phyloP scores from a whole-genome alignment of 2,329 filamentous ascomycete genomes.

The Fusarium kyushuense region DNA sequence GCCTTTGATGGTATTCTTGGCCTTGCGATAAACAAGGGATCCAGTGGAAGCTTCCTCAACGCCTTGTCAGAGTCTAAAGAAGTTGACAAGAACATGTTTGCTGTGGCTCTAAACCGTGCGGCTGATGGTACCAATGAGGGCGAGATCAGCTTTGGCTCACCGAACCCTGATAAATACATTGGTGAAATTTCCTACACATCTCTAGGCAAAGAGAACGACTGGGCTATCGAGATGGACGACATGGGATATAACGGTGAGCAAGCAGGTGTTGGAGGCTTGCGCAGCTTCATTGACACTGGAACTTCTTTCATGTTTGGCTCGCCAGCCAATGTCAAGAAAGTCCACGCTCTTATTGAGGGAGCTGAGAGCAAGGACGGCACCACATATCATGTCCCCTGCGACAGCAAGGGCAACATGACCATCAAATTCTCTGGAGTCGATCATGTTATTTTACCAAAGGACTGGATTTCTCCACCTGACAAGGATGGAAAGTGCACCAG shows the following conservation, averaged over 20 bases:
- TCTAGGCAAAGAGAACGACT: conserved; percentile 68
- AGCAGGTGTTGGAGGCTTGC: conserved; percentile 65
- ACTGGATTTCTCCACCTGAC: conserved; percentile 72
- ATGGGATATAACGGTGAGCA: conserved; percentile 71
- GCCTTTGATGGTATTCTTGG: conserved; percentile 91
- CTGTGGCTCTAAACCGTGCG: conserved; percentile 76
- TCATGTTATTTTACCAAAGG: conserved; percentile 75
- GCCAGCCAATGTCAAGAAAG: conserved; percentile 69
- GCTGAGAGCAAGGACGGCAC: conserved; percentile 68
- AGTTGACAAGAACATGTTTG: conserved; percentile 74
- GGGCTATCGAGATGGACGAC: conserved; percentile 79
- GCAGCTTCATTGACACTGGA: conserved; percentile 85
- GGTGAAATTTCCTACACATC: conserved; percentile 76
- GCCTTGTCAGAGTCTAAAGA: conserved; percentile 67
- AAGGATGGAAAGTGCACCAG: conserved; percentile 69
- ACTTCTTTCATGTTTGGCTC: conserved; percentile 85
- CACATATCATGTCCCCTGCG: conserved; percentile 80
- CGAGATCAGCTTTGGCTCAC: conserved; percentile 80
- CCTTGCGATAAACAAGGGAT: conserved; percentile 72
- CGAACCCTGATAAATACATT: conserved; percentile 74
- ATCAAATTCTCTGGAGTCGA: conserved; percentile 76
- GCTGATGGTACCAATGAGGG: conserved; percentile 76
- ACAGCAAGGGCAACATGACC: conserved; percentile 69
- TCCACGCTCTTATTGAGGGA: conserved; percentile 77
- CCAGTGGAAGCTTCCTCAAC: conserved; percentile 75